Base-by-base conservation (phyloP, 1,284 basidiomycete genomes). In the Inonotus obliquus region DNA sequence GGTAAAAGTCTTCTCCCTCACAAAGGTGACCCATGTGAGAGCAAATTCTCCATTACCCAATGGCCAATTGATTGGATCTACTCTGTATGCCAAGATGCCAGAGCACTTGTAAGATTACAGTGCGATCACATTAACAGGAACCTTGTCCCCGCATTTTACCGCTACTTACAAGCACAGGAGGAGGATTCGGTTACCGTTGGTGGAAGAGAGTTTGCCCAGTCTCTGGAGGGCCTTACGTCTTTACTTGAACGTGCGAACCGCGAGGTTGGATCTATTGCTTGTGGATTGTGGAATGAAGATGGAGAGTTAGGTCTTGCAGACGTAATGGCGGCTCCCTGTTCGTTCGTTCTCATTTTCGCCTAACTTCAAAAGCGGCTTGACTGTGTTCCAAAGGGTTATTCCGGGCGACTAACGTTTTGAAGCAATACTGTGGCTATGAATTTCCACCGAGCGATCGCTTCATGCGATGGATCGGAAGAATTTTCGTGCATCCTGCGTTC, bases 101-200 rank as follows among this genome's bases (percentile, higher is more conserved):
- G 86, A 0, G 86, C 85, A 1, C 77, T 89, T 21, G 78, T 86
- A 13, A 83, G 87, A 19, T 80, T 92, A 4, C 84, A 89, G 69
- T 79, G 81, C 6, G 88, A 91, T 73, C 84, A 86, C 66, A 75
- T 86, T 70, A 86, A 82, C 66, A 84, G 86, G 5, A 72, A 73
- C 19, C 71, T 92, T 49, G 79, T 92, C 10, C 89, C 91, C 1
- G 79, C 86, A 0, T 93, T 92, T 74, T 92, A 92, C 68, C 83
- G 87, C 25, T 91, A 81, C 69, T 78, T 92, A 11, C 90, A 92
- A 75, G 85, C 89, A 0, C 91, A 91, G 72, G 83, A 86, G 25
- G 65, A 72, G 25, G 75, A 77, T 4, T 78, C 81, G 7, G 87
- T 91, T 69, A 79, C 81, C 53, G 73, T 79, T 52, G 72, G 73